Evolutionary conservation across 441 rosid species (phyloP).

Genomic region (Brassica balearica): DNA sequence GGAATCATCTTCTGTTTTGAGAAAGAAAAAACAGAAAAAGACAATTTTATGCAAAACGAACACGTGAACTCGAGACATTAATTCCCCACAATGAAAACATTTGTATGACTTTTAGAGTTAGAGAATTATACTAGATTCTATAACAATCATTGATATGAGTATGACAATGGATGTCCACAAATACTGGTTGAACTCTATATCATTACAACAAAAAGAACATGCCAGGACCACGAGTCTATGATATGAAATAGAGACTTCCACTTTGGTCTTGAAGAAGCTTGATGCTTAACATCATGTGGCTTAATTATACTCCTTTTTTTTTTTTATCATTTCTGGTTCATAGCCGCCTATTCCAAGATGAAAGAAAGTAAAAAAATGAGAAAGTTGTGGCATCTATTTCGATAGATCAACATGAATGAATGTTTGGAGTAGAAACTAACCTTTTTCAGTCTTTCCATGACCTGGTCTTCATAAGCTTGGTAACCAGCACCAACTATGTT

Average conservation of each 20-base stretch:
- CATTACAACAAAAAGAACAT: not conserved
- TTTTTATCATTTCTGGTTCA: not conserved
- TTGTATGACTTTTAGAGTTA: not conserved
- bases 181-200: not conserved
- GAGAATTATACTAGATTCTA: not conserved
- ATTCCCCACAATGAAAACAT: not conserved
- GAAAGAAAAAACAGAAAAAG: not conserved
- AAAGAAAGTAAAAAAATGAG: not conserved
- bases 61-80: not conserved
- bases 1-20: not conserved
- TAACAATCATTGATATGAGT: not conserved
- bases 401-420: not conserved
- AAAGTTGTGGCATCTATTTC: not conserved
- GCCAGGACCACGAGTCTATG: not conserved
- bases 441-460: conserved; percentile 8
- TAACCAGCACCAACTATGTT: conserved; percentile 1
- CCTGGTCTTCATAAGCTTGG: not conserved
- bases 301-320: not conserved
- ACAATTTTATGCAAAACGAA: not conserved
- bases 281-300: not conserved
- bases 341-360: not conserved
- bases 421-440: not conserved
- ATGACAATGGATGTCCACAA: not conserved
- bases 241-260: not conserved
- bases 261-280: not conserved